Evolutionary conservation across 768 basidiomycete genomes (phyloP), one percentile per base, ranked within the genome.

Genomic region (Trametes gibbosa): DNA sequence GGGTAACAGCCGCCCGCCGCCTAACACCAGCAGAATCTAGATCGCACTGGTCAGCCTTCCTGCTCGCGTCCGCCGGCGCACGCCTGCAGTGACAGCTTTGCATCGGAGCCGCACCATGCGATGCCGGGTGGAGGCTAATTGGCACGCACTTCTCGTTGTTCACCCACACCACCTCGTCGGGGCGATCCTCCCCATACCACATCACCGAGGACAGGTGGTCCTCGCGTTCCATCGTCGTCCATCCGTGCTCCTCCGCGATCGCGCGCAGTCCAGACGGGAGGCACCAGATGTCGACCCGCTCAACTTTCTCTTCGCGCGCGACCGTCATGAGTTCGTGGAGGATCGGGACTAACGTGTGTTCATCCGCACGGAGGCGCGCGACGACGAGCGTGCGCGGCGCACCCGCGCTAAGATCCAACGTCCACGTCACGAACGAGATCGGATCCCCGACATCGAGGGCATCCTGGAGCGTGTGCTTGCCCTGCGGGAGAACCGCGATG

Each of bases 191-290:
- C 19, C 61, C 64, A 23, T 65, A 65, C 64, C 64, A 65, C 42
- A 57, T 65, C 40, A 65, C 42, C 27, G 61, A 53, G 19, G 64
- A 62, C 55, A 65, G 42, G 32, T 65, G 64, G n/a, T 59, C 58
- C 17, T 14, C 25, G 35, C 64, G 57, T 21, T 53, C 55, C 9
- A 9, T 19, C 41, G 64, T 59, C 56, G n/a, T 24, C 61, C 61
- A 62, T 9, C 58, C 58, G 13, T 5, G 35, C 27, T 21, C 41
- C 16, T 58, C 35, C 41, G 64, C 61, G 34, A 56, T 16, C 6
- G 29, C 51, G 41, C 55, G 58, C 41, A 65, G 53, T 5, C 39
- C 52, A 2, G 42, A 34, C 1, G 37, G 50, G 40, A 65, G 46
- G 40, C 39, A 56, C 61, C 61, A 65, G 16, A 62, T 53, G 54